Evolutionary conservation across 257 asterid species (phyloP).

Genomic region (Paraleonurus japonicus): DNA sequence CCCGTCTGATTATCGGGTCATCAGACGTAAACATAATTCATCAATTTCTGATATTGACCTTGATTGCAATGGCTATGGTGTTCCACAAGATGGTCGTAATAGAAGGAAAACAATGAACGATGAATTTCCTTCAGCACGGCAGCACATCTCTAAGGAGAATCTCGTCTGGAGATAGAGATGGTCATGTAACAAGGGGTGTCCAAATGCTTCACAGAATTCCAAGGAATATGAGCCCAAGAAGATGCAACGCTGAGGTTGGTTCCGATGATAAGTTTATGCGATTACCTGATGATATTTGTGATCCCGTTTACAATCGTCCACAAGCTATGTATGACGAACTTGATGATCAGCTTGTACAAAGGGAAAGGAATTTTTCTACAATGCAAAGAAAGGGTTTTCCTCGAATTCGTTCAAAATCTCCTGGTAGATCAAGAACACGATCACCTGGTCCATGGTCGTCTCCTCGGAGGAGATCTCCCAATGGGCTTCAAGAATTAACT

Average conservation of each 20-base stretch:
- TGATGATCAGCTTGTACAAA: slow-evolving; percentile 48
- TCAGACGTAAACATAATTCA: slow-evolving; percentile 53
- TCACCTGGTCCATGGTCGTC: slow-evolving; percentile 80
- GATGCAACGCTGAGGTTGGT: slow-evolving; percentile 40
- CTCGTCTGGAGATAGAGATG: slow-evolving; percentile 61
- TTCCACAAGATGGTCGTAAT: slow-evolving; percentile 41
- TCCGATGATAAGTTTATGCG: slow-evolving; percentile 50
- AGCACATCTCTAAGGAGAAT: slow-evolving; percentile 49
- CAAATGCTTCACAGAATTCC: slow-evolving; percentile 51
- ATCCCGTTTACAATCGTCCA: slow-evolving; percentile 44
- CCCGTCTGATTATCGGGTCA: slow-evolving; percentile 50
- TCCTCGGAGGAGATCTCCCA: slow-evolving; percentile 69
- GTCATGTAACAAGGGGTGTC: slow-evolving; percentile 36
- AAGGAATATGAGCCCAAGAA: slow-evolving; percentile 55
- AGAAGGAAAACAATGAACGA: slow-evolving; percentile 54
- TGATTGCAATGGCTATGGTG: slow-evolving; percentile 47
- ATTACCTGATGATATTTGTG: slow-evolving; percentile 46
- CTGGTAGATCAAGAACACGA: slow-evolving; percentile 54
- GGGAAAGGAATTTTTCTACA: slow-evolving; percentile 52
- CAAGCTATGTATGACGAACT: slow-evolving; percentile 51
- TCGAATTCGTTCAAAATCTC: slow-evolving; percentile 66
- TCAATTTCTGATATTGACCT: slow-evolving; percentile 44
- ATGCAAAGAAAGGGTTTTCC: slow-evolving; percentile 61
- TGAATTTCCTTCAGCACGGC: slow-evolving; percentile 49
- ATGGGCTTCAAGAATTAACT: slow-evolving; percentile 43